phyloP scores from a whole-genome alignment of 805 yeast genomes.

The Metschnikowia drakensbergensis region DNA sequence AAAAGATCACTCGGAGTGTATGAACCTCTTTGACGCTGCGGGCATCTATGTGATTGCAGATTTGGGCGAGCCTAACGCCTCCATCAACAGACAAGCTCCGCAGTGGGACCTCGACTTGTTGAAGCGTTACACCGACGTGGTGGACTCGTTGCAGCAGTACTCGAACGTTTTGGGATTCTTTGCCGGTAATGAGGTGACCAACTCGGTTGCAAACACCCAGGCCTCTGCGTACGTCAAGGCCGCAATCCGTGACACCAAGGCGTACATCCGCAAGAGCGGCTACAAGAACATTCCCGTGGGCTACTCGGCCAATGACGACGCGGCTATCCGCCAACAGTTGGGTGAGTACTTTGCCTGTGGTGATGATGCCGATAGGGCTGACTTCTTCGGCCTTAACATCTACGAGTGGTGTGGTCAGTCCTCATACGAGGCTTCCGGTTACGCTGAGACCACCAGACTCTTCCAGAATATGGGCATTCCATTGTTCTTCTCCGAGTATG shows the following conservation, averaged over 20 bases:
- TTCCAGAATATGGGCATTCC: constrained; percentile 67
- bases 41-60: constrained; percentile 93
- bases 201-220: constrained; percentile 58
- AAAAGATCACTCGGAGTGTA: constrained; percentile 64
- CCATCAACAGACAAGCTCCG: constrained; percentile 62
- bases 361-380: constrained; percentile 58
- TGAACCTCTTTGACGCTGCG: constrained; percentile 64
- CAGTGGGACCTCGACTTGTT: constrained; percentile 60
- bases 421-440: constrained; percentile 58
- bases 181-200: constrained; percentile 84
- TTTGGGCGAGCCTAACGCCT: constrained; percentile 64
- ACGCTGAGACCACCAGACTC: constrained; percentile 57
- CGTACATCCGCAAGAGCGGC: constrained; percentile 54
- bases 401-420: constrained; percentile 84
- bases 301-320: constrained; percentile 77
- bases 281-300: constrained; percentile 77
- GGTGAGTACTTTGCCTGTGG: constrained; percentile 82
- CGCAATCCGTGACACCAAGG: constrained; percentile 73
- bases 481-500: constrained; percentile 77
- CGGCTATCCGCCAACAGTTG: constrained; percentile 57
- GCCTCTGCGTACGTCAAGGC: constrained; percentile 83
- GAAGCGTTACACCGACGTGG: constrained; percentile 64
- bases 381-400: constrained; percentile 86
- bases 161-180: constrained; percentile 76
- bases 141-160: constrained; percentile 65